A percentile compares a stretch with the other conserved stretches of the same genome.
Conservation (phyloP, 805 yeast genomes). For the Citeromyces nyonsensis region DNA sequence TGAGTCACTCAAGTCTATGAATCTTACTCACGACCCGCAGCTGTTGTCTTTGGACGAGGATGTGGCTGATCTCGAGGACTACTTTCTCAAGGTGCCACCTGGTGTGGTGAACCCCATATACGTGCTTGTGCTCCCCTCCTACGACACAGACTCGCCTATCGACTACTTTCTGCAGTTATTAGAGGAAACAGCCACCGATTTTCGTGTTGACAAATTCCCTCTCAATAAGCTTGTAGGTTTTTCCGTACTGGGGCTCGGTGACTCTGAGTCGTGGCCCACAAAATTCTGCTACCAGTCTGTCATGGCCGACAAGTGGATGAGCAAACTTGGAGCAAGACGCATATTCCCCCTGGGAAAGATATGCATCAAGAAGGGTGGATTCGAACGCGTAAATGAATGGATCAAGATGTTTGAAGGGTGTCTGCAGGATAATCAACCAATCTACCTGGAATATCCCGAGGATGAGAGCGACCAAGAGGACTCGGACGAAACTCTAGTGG, state of each 20-base stretch:
- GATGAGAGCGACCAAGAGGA: conserved; percentile 8
- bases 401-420: conserved; percentile 39
- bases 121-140: conserved; percentile 71
- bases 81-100: conserved; percentile 50
- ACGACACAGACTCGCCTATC: conserved; percentile 84
- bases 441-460: conserved; percentile 13
- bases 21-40: conserved; percentile 24
- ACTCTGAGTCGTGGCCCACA: conserved; percentile 69
- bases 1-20: conserved; percentile 16
- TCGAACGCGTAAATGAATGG: conserved; percentile 51
- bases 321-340: conserved; percentile 77
- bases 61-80: conserved; percentile 71
- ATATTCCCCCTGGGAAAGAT: conserved; percentile 72
- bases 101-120: conserved; percentile 33
- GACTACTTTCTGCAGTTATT: conserved; percentile 76
- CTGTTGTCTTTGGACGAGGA: conserved; percentile 65
- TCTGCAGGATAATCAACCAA: conserved; percentile 56
- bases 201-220: conserved; percentile 76
- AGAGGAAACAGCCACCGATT: conserved; percentile 70
- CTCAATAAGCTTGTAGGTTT: conserved; percentile 57
- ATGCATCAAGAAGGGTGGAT: conserved; percentile 63
- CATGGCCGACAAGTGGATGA: conserved; percentile 57
- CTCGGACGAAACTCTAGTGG: conserved; percentile 37
- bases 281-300: conserved; percentile 81
- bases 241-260: conserved; percentile 81